Percentiles rank a stretch among this genome's conserved stretches.
Conservation (phyloP, 2,329 filamentous ascomycete species). For the Epichloe elymi region DNA sequence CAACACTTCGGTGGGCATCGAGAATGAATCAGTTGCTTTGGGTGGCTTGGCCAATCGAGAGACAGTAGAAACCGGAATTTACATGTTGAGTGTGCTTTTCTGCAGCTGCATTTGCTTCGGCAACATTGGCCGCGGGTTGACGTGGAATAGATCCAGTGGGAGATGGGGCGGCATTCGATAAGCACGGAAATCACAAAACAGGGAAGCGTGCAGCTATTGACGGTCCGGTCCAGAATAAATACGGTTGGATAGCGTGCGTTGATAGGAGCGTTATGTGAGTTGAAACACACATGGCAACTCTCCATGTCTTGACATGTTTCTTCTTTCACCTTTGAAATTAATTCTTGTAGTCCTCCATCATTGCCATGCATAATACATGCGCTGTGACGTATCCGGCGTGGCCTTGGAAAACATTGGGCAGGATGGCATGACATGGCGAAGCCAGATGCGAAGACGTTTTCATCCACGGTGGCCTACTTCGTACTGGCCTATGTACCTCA, state of each 20-base stretch:
- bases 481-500: too few species aligned
- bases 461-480: too few species aligned
- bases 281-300: too few species aligned
- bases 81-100: conserved; percentile 88
- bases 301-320: not conserved
- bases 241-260: too few species aligned
- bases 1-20: not conserved
- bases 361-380: not conserved
- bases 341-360: not conserved
- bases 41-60: conserved; percentile 48
- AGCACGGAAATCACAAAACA: not conserved
- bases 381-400: not conserved
- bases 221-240: too few species aligned
- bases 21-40: conserved; percentile 13
- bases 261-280: too few species aligned
- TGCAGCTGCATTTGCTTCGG: conserved; percentile 94
- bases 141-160: conserved; percentile 31
- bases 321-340: not conserved
- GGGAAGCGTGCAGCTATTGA: not conserved
- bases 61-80: conserved; percentile 61
- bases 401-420: not conserved
- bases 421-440: not conserved
- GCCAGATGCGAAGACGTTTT: not conserved
- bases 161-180: conserved; percentile 32
- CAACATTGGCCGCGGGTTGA: conserved; percentile 76